Evolutionary conservation across 495 filamentous ascomycete species (phyloP).

Genomic region (Penicillium paxilli): DNA sequence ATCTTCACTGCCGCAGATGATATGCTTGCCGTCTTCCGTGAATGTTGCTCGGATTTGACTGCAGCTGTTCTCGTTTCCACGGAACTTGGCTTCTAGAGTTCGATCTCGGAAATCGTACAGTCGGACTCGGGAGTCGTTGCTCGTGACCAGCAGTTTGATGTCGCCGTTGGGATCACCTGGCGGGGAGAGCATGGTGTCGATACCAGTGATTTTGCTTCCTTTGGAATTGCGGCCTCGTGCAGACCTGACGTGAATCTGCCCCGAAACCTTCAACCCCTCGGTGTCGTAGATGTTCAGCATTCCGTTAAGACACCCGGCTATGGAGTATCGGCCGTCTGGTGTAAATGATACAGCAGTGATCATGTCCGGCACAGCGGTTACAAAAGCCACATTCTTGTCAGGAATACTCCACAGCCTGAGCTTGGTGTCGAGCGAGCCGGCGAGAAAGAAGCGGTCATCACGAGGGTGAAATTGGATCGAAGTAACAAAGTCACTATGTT

Average conservation of each 20-base stretch:
- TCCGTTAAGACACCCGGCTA: conserved; percentile 85
- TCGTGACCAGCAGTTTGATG: conserved; percentile 85
- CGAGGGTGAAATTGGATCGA: conserved; percentile 91
- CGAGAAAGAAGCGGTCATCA: conserved; percentile 96
- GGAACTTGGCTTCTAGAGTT: conserved; percentile 82
- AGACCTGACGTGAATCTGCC: conserved; percentile 86
- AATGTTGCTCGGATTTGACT: conserved; percentile 90
- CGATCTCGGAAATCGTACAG: conserved; percentile 87
- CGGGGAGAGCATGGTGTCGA: conserved; percentile 71
- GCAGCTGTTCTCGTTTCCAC: conserved; percentile 88
- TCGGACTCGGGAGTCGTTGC: conserved; percentile 92
- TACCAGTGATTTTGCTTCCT: conserved; percentile 96
- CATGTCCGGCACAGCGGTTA: conserved; percentile 78
- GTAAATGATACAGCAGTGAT: conserved; percentile 94
- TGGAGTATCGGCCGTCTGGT: conserved; percentile 85
- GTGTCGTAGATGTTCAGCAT: conserved; percentile 93
- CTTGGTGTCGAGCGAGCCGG: conserved; percentile 90
- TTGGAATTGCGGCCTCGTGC: conserved; percentile 90
- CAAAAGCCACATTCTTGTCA: conserved; percentile 90
- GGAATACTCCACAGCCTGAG: conserved; percentile 95
- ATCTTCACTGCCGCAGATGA: conserved; percentile 95
- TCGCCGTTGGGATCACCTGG: conserved; percentile 64
- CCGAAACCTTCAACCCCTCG: conserved; percentile 80
- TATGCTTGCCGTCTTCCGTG: conserved; percentile 81
- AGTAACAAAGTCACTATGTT: conserved; percentile 95